Evolutionary conservation across 495 filamentous ascomycete species (phyloP).

Genomic region (Parathielavia appendiculata): DNA sequence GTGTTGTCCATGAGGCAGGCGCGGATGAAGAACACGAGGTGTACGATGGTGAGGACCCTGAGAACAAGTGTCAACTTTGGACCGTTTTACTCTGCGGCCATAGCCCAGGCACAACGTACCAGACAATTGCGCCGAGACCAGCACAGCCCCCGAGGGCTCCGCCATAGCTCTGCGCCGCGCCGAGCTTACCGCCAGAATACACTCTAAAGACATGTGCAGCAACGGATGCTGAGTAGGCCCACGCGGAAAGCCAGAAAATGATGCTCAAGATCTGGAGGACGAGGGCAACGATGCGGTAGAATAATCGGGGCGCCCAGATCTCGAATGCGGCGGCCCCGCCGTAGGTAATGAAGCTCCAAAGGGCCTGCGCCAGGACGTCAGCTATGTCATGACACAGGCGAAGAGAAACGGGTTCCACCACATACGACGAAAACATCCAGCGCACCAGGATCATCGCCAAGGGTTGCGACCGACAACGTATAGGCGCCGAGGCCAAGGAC

Average conservation of each 20-base stretch:
- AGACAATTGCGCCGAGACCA: constrained; percentile 37
- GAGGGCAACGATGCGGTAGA: constrained; percentile 33
- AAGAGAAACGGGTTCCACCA: not conserved
- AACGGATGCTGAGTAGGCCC: constrained; percentile 37
- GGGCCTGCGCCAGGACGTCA: constrained; percentile 21
- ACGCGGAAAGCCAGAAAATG: constrained; percentile 41
- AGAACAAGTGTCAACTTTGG: not conserved
- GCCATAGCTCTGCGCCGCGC: not conserved
- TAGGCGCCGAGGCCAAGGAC: constrained; percentile 34
- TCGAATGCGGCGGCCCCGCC: constrained; percentile 30
- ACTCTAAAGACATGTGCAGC: constrained; percentile 25
- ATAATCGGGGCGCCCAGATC: constrained; percentile 28
- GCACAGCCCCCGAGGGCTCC: constrained; percentile 34
- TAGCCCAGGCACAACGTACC: constrained; percentile 24
- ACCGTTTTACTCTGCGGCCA: no score
- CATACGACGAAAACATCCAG: constrained; percentile 39
- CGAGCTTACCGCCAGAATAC: not conserved
- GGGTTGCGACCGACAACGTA: constrained; percentile 25
- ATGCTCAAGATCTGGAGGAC: constrained; percentile 30
- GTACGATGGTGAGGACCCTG: constrained; percentile 35
- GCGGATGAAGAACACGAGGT: constrained; percentile 35
- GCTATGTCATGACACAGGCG: not conserved
- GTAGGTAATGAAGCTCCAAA: constrained; percentile 35
- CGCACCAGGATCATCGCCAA: constrained; percentile 25
- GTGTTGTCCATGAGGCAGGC: constrained; percentile 24